Evolutionary conservation across 129 eudicot species (phyloP).

Genomic region (Helianthus annuus): HanXRQr2.0-SUNRISE NC_035442.2:169549933-169550432

Average conservation of each 20-base stretch:
- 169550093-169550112: background rate
- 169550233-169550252: conserved; percentile 18
- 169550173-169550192: conserved; percentile 77
- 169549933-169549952: too few relatives aligned
- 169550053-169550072: background rate
- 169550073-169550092: conserved; percentile 27
- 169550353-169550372: background rate
- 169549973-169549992: too few relatives aligned
- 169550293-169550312: conserved; percentile 25
- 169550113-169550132: background rate
- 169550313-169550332: conserved; percentile 16
- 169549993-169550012: too few relatives aligned
- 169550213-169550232: conserved; percentile 21
- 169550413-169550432: too few relatives aligned
- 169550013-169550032: too few relatives aligned
- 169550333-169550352: conserved; percentile 13
- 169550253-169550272: background rate
- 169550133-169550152: conserved; percentile 25
- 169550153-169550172: conserved; percentile 58
- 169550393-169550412: too few relatives aligned
- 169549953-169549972: too few relatives aligned
- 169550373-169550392: too few relatives aligned
- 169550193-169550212: conserved; percentile 55
- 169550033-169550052: too few relatives aligned
- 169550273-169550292: background rate